Base-by-base conservation (phyloP, 2,329 filamentous ascomycete species). In the Fusarium continuum region DNA sequence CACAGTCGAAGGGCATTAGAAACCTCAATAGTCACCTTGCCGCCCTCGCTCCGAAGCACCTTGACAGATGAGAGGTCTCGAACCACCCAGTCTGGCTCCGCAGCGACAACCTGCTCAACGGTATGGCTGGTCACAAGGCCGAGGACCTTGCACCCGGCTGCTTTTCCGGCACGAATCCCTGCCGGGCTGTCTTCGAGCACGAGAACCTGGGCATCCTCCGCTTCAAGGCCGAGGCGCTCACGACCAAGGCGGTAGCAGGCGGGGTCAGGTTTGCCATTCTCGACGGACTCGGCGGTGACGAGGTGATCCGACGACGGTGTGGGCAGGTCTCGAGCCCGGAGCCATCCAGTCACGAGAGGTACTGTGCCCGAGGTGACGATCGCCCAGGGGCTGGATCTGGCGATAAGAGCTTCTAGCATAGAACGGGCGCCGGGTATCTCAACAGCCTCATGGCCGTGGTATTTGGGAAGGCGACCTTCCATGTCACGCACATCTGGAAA, bases 161-260 rank as follows among this genome's bases (percentile, higher is more conserved):
- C 91, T 78, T 93, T 96, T 43, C 93, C 93, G 23, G 93, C 88
- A 64, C 79, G 83, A 72, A 97, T 91, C 6, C 93, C 93, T 8
- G 92, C 91, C 6, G 93, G 93, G 52, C 91, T 91, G 78, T 97
- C 93, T 78, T 97, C 93, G 31, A 97, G 79, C 43, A 97, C 93
- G 51, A 97, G 80, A 36, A 94, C 77, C 26, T 79, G 77, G 49
- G 77, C 82, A 23, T 78, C 76, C 13, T 73, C 72, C 28, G 79
- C 80, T 17, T 81, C 73, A 17, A 88, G 75, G 1, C 81, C 82
- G 14, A 93, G 82, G 61, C 83, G 83, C 67, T 85, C 80, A 40
- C 86, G 85, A 14, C 90, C 91, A 46, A 93, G 81, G 45, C 82
- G 75, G 75, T 93, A 94, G 78, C 91, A 92, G 13, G 83, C 77